Percentiles rank a stretch among this genome's conserved stretches.
Conservation (phyloP, 345 rosid species). For the Salix suchowensis region DNA sequence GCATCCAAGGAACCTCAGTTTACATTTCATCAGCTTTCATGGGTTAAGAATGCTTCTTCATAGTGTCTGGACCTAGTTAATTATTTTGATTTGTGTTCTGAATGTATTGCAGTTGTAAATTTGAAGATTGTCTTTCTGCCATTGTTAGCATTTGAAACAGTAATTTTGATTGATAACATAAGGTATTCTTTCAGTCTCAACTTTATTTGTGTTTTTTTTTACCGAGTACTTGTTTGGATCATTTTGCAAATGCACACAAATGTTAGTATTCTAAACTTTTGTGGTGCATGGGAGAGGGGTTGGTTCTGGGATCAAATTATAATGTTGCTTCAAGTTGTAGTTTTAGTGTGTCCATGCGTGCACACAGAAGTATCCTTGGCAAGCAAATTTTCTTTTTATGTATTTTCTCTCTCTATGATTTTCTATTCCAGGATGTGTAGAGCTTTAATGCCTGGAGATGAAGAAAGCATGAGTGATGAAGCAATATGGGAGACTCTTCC, state of each 20-base stretch:
- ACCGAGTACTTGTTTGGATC: background rate
- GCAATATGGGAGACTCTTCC: constrained; percentile 97
- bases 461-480: constrained; percentile 86
- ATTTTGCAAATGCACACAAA: background rate
- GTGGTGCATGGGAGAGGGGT: background rate
- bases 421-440: constrained; percentile 63
- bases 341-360: too few relatives aligned
- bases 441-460: constrained; percentile 93
- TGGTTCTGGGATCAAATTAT: background rate
- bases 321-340: background rate
- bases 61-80: constrained; percentile 2
- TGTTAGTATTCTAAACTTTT: background rate
- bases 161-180: constrained; percentile 78
- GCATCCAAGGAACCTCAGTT: background rate
- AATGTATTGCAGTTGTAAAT: constrained; percentile 57
- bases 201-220: background rate
- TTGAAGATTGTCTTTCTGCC: constrained; percentile 84
- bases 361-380: background rate
- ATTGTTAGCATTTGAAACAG: constrained; percentile 59
- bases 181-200: constrained; percentile 42
- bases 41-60: constrained; percentile 1
- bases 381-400: constrained; percentile 4
- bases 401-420: background rate
- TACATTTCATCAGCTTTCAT: background rate
- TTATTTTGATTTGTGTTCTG: constrained; percentile 15